A percentile compares a stretch with the other conserved stretches of the same genome.
Conservation (phyloP, 2,329 filamentous ascomycete genomes). For the Penicillium sp. region DNA sequence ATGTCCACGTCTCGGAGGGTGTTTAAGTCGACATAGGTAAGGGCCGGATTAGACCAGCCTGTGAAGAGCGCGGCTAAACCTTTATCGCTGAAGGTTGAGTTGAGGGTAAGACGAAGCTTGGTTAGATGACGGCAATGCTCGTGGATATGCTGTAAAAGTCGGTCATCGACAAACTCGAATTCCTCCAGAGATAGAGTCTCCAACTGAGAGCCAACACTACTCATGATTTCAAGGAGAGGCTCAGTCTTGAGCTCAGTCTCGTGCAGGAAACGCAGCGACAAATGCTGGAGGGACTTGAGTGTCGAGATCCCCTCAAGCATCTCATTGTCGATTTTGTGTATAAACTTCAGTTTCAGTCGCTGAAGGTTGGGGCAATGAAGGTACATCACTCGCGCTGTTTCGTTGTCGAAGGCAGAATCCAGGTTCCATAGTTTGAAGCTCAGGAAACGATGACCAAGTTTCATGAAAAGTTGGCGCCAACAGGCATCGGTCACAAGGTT, state of each 20-base stretch:
- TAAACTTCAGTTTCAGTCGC: constrained; percentile 77
- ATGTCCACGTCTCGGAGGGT: constrained; percentile 76
- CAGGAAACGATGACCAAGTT: constrained; percentile 64
- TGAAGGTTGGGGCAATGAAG: constrained; percentile 65
- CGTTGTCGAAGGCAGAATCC: constrained; percentile 75
- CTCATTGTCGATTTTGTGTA: constrained; percentile 67
- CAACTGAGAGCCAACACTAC: constrained; percentile 63
- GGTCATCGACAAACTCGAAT: constrained; percentile 65
- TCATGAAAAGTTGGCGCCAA: constrained; percentile 69
- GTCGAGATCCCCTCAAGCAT: constrained; percentile 65
- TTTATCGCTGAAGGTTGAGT: constrained; percentile 70
- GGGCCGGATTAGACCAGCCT: constrained; percentile 69
- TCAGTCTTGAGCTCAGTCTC: constrained; percentile 56
- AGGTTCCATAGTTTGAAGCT: constrained; percentile 77
- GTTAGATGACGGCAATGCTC: constrained; percentile 63
- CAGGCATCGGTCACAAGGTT: constrained; percentile 76
- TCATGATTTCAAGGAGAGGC: constrained; percentile 61
- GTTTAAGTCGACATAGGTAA: constrained; percentile 71
- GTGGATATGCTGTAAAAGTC: constrained; percentile 69
- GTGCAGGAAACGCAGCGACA: constrained; percentile 67
- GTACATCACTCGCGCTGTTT: constrained; percentile 62
- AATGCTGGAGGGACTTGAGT: constrained; percentile 65
- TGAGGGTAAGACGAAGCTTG: constrained; percentile 81
- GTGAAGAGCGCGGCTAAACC: constrained; percentile 72
- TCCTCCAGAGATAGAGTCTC: constrained; percentile 73